Conservation (phyloP, 192 early-diverging fungal species). For the Pecoramyces ruminantium region DNA sequence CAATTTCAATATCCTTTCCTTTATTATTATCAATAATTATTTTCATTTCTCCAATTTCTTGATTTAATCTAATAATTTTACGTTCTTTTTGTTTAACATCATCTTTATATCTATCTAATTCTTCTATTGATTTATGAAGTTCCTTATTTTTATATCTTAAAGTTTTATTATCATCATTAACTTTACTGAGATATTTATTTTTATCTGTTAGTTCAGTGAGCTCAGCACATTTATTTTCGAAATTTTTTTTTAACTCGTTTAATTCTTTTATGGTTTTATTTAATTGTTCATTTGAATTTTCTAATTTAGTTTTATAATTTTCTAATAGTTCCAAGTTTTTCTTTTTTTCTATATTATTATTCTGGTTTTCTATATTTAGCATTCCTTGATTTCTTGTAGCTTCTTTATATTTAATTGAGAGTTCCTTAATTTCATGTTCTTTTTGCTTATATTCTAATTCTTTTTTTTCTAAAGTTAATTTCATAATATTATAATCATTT, state of each 20-base stretch:
- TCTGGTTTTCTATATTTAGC: too few species aligned
- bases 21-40: background rate
- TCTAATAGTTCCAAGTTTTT: background rate
- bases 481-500: background rate
- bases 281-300: background rate
- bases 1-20: background rate
- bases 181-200: background rate
- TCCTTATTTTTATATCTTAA: background rate
- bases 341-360: background rate
- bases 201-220: background rate
- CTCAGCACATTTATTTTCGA: background rate
- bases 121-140: background rate
- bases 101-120: background rate
- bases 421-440: background rate
- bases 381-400: background rate
- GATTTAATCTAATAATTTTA: background rate
- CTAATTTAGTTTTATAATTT: background rate
- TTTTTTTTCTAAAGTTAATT: background rate
- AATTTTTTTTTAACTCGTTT: background rate
- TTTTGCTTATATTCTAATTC: background rate
- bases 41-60: background rate
- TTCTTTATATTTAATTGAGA: background rate
- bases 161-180: background rate
- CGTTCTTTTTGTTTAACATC: background rate
- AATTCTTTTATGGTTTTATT: background rate